These are phyloP conservation scores for Moesziomyces antarcticus DNA, from an alignment of 1,284 basidiomycete genomes.

Conservation along the genomic window DNA sequence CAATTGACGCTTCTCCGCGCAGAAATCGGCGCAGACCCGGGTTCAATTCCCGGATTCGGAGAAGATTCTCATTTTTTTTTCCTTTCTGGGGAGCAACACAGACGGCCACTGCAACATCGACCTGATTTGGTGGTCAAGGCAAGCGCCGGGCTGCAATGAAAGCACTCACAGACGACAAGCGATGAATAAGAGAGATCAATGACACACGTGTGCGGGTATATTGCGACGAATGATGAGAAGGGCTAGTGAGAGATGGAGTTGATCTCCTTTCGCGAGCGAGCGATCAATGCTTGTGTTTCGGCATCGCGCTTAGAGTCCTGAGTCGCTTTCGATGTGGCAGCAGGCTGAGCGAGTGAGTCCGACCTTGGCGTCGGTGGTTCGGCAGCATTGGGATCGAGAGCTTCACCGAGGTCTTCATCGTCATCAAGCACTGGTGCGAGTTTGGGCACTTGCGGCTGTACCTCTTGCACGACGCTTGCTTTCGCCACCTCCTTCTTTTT, in stretches of 20 bases:
- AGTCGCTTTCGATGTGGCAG: no score
- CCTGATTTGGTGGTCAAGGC: no score
- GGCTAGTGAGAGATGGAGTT: conserved; percentile 21
- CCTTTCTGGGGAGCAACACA: background rate
- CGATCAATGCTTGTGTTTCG: conserved; percentile 34
- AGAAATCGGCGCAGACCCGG: conserved; percentile 52
- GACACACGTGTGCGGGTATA: conserved; percentile 8
- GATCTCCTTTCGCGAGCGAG: conserved; percentile 29
- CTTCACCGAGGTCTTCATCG: conserved; percentile 41
- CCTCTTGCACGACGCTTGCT: no score
- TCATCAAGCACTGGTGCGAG: conserved; percentile 5
- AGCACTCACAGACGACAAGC: background rate
- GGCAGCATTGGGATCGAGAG: conserved; percentile 12
- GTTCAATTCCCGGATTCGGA: conserved; percentile 58
- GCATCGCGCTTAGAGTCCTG: conserved; percentile 13
- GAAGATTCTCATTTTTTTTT: conserved; percentile 15
- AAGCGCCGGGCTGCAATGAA: no score
- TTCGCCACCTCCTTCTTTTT: background rate
- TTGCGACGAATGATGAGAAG: background rate
- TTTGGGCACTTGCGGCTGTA: background rate
- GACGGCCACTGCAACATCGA: no score
- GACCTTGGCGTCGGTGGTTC: no score
- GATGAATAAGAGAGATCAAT: no score
- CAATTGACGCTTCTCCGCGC: conserved; percentile 32
- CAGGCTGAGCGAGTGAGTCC: no score